These are phyloP conservation scores for Aspergillus conjunctus DNA, from an alignment of 495 filamentous ascomycete species.

Conservation along the genomic window DNA sequence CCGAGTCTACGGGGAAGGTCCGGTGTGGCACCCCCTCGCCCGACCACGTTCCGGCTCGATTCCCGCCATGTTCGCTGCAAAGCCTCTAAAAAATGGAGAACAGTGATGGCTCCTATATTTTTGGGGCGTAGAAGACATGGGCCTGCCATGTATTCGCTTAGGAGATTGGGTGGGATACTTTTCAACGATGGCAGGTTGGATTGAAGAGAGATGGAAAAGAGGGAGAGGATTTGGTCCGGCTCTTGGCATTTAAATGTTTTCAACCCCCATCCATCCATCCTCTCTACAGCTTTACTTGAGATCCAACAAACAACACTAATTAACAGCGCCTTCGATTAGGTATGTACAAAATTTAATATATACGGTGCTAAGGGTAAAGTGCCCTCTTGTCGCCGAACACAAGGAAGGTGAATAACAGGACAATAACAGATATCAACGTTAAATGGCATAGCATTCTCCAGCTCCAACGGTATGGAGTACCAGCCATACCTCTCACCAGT, in stretches of 20 bases:
- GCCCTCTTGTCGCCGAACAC: constrained; percentile 8
- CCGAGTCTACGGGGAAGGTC: constrained; percentile 23
- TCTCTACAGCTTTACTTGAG: background rate
- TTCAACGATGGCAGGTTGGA: background rate
- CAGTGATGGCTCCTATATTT: constrained; percentile 43
- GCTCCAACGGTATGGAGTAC: background rate
- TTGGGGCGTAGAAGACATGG: constrained; percentile 13
- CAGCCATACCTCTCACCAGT: background rate
- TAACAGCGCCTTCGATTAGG: background rate
- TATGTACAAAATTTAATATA: background rate
- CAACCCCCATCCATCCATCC: background rate
- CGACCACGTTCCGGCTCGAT: constrained; percentile 26
- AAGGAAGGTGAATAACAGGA: background rate
- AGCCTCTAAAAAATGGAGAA: constrained; percentile 54
- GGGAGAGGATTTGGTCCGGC: background rate
- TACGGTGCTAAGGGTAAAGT: constrained; percentile 13
- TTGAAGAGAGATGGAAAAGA: background rate
- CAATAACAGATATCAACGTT: too few relatives aligned
- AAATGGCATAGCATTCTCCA: background rate
- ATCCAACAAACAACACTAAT: background rate
- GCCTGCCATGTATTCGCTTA: constrained; percentile 20
- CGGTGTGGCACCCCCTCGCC: constrained; percentile 17
- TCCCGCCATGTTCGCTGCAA: constrained; percentile 53
- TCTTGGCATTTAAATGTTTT: background rate
- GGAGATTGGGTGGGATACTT: constrained; percentile 19